These are phyloP conservation scores for Phanerodontia chrysosporium DNA, from an alignment of 768 basidiomycete species.

Conservation along the genomic window DNA sequence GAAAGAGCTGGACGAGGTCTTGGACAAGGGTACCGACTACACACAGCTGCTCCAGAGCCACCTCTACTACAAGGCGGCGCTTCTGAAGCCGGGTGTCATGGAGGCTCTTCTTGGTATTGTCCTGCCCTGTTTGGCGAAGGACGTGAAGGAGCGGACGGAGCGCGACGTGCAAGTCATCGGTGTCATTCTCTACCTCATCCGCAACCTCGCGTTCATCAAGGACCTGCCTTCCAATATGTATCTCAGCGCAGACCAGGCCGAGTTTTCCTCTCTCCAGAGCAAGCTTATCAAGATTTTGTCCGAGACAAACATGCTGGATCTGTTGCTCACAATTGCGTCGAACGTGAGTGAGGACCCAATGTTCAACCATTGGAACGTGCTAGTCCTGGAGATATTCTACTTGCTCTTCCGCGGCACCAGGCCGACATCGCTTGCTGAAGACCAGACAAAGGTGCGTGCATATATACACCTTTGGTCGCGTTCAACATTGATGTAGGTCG, in stretches of 20 bases:
- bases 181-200: conserved; percentile 81
- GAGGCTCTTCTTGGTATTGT: conserved; percentile 71
- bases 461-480: neutral
- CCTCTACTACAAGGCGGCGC: conserved; percentile 81
- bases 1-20: conserved; percentile 83
- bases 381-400: conserved; percentile 91
- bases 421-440: conserved; percentile 50
- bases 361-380: conserved; percentile 82
- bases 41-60: conserved; percentile 80
- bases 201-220: conserved; percentile 93
- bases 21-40: conserved; percentile 83
- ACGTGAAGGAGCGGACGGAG: conserved; percentile 61
- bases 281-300: conserved; percentile 67
- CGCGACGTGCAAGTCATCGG: conserved; percentile 86
- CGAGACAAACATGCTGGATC: conserved; percentile 67
- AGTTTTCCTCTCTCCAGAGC: conserved; percentile 74
- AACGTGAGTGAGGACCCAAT: conserved; percentile 73
- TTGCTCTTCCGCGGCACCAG: conserved; percentile 80
- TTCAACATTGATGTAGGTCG: conserved; percentile 2
- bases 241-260: conserved; percentile 73
- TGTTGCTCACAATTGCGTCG: conserved; percentile 82
- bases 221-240: conserved; percentile 73
- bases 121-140: conserved; percentile 74
- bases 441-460: conserved; percentile 59
- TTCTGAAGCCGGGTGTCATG: conserved; percentile 66